Percentiles rank a stretch among this genome's conserved stretches.
Evolutionary conservation across 78 protist species (phyloP).

Genomic region (Mastigamoeba balamuthi): DNA sequence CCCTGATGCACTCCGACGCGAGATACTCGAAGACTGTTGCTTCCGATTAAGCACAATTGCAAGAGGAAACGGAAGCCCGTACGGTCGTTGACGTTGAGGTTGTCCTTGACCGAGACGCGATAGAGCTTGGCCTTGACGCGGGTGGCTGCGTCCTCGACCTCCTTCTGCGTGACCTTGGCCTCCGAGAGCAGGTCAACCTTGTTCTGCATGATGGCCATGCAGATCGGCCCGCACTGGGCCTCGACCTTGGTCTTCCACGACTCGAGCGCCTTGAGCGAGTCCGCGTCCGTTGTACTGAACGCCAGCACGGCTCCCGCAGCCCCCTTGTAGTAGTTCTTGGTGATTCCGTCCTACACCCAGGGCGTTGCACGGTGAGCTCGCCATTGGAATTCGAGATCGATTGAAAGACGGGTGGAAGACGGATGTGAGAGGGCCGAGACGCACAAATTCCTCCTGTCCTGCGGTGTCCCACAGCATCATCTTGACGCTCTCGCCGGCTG

Average conservation of each 20-base stretch:
- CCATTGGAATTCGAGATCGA: neutral
- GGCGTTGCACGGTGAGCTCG: neutral
- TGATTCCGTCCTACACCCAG: neutral
- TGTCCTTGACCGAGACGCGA: slow-evolving; percentile 24
- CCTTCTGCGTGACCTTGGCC: neutral
- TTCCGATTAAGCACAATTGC: neutral
- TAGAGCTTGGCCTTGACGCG: slow-evolving; percentile 1
- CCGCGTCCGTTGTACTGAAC: slow-evolving; percentile 30
- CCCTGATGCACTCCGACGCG: neutral
- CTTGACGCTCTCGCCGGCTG: neutral
- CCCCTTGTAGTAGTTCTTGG: neutral
- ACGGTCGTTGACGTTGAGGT: slow-evolving; percentile 11
- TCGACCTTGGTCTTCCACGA: slow-evolving; percentile 24
- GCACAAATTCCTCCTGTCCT: no score
- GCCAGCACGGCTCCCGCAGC: slow-evolving; percentile 23
- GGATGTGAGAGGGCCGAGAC: neutral
- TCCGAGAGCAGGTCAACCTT: slow-evolving; percentile 13
- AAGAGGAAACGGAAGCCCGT: neutral
- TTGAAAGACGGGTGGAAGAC: neutral
- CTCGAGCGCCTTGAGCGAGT: slow-evolving; percentile 22
- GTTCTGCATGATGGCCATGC: slow-evolving; percentile 17
- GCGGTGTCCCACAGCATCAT: slow-evolving; percentile 36
- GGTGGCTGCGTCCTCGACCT: slow-evolving; percentile 16
- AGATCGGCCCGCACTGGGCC: neutral
- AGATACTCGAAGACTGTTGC: neutral